Base-by-base conservation (phyloP, 192 early-diverging fungal genomes). In the Backusella sp. region DNA sequence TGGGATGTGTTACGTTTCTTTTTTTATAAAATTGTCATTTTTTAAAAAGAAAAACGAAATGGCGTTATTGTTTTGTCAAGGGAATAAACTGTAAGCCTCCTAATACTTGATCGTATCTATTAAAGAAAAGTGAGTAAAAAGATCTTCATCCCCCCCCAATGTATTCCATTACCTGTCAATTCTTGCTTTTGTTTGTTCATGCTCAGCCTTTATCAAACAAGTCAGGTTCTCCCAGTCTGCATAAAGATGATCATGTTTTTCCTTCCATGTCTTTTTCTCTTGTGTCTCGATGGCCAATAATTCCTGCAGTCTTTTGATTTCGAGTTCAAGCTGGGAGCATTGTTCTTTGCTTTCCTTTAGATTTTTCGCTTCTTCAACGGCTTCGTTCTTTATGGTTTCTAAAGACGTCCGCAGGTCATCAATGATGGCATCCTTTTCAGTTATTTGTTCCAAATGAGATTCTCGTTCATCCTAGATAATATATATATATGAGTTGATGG, bases 141-240 rank as follows among this genome's bases (percentile, higher is more conserved):
- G n/a, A n/a, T n/a, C n/a, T n/a, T n/a, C n/a, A n/a, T 39, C 37
- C 37, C 2, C 37, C 8, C 9, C 9, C 5, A 4, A 17, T 11
- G 3, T 44, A 49, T 49, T 70, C 15, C 30, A 15, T 5, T 74
- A 74, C 73, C 62, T 74, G 21, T n/a, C 28, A 17, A 30, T 17
- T 44, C 65, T 74, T 4, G 62, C 56, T 34, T 67, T 74, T 30
- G 73, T 41, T 46, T 74, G 59, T 46, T 66, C 65, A 39, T 41
- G 35, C 14, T 74, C 73, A 12, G 73, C 17, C 6, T 66, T 37
- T 2, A 74, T 41, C 14, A 74, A 65, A 21, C 19, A 17, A n/a
- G 65, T 65, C 14, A 74, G 65, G 34, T 44, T 14, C 12, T 74
- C 65, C 73, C 73, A 74, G 9, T 74, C 73, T 34, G 12, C 41